Evolutionary conservation across 2,329 filamentous ascomycete species (phyloP).

Genomic region (Albifimbria verrucaria): DNA sequence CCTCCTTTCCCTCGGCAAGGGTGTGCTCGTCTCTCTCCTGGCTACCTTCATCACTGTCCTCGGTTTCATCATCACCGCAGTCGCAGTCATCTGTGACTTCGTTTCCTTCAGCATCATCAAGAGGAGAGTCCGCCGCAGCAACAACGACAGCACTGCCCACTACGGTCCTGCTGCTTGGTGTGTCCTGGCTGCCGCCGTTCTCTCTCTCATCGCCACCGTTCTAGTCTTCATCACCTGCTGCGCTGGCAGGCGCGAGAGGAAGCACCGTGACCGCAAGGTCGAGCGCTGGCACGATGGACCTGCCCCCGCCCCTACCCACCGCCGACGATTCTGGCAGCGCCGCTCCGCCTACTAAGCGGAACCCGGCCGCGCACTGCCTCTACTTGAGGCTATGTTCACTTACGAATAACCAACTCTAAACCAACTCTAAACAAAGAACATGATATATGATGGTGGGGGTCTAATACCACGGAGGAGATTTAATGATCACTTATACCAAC

Average conservation of each 20-base stretch:
- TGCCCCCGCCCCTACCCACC: slow-evolving; percentile 3
- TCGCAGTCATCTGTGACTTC: slow-evolving; percentile 54
- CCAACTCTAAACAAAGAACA: too few relatives aligned
- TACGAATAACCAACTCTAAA: too few relatives aligned
- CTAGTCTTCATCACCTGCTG: slow-evolving; percentile 62
- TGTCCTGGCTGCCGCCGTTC: slow-evolving; percentile 52
- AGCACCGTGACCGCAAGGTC: slow-evolving; percentile 25
- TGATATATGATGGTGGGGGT: neutral
- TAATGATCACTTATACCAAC: neutral
- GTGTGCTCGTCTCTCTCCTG: slow-evolving; percentile 49
- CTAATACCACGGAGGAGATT: too few relatives aligned
- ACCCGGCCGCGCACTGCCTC: too few relatives aligned
- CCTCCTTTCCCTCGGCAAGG: slow-evolving; percentile 49
- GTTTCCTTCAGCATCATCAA: slow-evolving; percentile 52
- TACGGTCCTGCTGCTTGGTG: slow-evolving; percentile 59
- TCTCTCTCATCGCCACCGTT: slow-evolving; percentile 51
- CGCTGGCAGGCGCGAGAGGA: slow-evolving; percentile 40
- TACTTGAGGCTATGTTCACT: too few relatives aligned
- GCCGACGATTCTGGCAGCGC: slow-evolving; percentile 16
- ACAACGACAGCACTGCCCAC: slow-evolving; percentile 36
- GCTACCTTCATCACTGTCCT: slow-evolving; percentile 48
- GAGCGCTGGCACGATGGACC: slow-evolving; percentile 16
- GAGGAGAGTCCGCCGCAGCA: slow-evolving; percentile 47
- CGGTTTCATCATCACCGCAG: slow-evolving; percentile 47
- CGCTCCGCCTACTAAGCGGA: neutral